phyloP scores from a whole-genome alignment of 2,329 filamentous ascomycete species.

The Claviceps monticola region DNA sequence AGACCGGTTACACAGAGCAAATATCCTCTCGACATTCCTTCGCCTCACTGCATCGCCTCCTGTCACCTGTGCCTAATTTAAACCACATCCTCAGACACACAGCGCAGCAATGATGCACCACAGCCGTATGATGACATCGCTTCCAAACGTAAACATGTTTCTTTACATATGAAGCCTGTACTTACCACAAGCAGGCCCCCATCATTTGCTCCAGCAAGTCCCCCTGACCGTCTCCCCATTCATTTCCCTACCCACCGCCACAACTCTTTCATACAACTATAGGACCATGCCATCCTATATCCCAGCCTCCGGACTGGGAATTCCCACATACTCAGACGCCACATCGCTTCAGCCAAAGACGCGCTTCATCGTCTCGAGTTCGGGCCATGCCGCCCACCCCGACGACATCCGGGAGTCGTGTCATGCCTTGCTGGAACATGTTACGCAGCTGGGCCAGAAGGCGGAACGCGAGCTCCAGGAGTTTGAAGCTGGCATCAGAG shows the following conservation, averaged over 20 bases:
- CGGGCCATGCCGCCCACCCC: slow-evolving; percentile 73
- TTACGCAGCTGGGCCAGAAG: slow-evolving; percentile 53
- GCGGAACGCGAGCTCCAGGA: slow-evolving; percentile 52
- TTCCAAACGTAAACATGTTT: not conserved
- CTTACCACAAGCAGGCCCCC: slow-evolving; percentile 42
- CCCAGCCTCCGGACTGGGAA: slow-evolving; percentile 33
- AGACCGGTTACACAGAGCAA: too few species aligned
- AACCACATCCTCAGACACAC: not conserved
- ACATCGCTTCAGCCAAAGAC: slow-evolving; percentile 31
- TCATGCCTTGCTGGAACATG: slow-evolving; percentile 60
- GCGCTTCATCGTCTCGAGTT: slow-evolving; percentile 63
- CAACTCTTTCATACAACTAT: slow-evolving; percentile 92
- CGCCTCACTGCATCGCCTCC: not conserved
- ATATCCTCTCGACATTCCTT: not conserved
- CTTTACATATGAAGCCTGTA: slow-evolving; percentile 3
- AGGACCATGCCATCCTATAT: slow-evolving; percentile 78
- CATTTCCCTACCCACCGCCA: slow-evolving; percentile 75
- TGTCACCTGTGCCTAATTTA: not conserved
- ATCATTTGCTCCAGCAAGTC: slow-evolving; percentile 82
- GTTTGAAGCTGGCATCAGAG: slow-evolving; percentile 54
- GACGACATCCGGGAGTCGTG: slow-evolving; percentile 77
- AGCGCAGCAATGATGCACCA: slow-evolving; percentile 15
- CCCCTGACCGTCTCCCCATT: slow-evolving; percentile 91
- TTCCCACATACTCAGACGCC: slow-evolving; percentile 23
- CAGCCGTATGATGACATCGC: slow-evolving; percentile 17